Percentiles rank a stretch among this genome's conserved stretches.
These are phyloP conservation scores for Aspergillus pseudoglaucus DNA, from an alignment of 2,329 filamentous ascomycete genomes.

Conservation along the genomic window DNA sequence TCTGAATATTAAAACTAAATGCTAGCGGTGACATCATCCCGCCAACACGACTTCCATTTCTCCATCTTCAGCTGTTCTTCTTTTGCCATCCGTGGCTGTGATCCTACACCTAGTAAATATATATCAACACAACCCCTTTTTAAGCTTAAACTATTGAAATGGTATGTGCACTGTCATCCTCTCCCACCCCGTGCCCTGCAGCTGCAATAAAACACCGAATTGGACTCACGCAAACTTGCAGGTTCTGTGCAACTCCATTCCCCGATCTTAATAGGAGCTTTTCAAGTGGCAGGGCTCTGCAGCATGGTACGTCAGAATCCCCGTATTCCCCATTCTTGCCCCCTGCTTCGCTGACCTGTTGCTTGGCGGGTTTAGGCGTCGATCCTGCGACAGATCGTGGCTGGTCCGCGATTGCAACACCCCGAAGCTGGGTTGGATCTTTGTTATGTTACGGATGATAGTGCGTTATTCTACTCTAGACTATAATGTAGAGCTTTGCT, in stretches of 20 bases:
- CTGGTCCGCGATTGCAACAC: slow-evolving; percentile 75
- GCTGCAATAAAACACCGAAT: neutral
- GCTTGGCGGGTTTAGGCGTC: slow-evolving; percentile 48
- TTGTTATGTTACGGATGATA: slow-evolving; percentile 87
- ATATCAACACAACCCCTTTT: neutral
- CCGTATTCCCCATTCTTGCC: neutral
- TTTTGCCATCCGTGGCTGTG: neutral
- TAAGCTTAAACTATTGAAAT: too few species aligned
- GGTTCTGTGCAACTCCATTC: neutral
- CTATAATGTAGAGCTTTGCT: too few species aligned
- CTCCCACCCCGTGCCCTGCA: neutral
- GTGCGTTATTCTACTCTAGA: slow-evolving; percentile 16
- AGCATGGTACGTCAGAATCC: slow-evolving; percentile 7
- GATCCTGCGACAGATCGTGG: slow-evolving; percentile 83
- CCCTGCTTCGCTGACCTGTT: neutral
- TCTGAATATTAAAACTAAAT: too few species aligned
- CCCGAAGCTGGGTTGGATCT: slow-evolving; percentile 84
- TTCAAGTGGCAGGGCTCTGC: neutral
- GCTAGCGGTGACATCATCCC: slow-evolving; percentile 5
- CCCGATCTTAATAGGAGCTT: neutral
- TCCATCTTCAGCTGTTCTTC: neutral
- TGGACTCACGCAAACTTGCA: neutral
- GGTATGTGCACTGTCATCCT: too few species aligned
- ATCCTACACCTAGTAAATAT: neutral
- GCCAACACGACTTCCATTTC: neutral